Conservation (phyloP, 2,329 filamentous ascomycete species). For the Whalleya microplaca region DNA sequence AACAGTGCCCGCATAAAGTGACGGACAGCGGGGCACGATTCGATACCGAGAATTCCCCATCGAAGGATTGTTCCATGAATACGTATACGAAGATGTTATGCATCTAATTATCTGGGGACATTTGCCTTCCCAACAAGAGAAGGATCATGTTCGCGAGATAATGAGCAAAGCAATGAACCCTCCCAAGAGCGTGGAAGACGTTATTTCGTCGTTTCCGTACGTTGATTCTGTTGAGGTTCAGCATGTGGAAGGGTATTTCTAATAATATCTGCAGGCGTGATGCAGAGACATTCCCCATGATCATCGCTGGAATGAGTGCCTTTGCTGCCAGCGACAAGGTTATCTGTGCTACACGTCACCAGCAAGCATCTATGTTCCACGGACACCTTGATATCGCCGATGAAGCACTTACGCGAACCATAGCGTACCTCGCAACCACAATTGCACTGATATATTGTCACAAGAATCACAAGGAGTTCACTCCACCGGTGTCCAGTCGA, state of each 20-base stretch:
- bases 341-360: conserved; percentile 39
- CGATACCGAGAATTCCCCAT: conserved; percentile 31
- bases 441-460: conserved; percentile 45
- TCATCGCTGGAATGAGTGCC: conserved; percentile 42
- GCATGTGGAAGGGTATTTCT: neutral
- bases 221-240: conserved; percentile 2
- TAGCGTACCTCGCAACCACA: conserved; percentile 40
- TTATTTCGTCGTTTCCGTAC: conserved; percentile 35
- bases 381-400: conserved; percentile 41
- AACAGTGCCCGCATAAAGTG: conserved; percentile 13
- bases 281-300: conserved; percentile 41
- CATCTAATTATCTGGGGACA: conserved; percentile 45
- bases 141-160: conserved; percentile 29
- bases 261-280: conserved; percentile 25
- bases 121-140: conserved; percentile 39
- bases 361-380: conserved; percentile 42
- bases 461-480: conserved; percentile 41
- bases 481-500: conserved; percentile 33
- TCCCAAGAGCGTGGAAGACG: conserved; percentile 27
- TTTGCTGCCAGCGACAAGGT: conserved; percentile 37
- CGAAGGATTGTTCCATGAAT: conserved; percentile 28
- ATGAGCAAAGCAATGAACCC: conserved; percentile 32
- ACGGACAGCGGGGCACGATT: conserved; percentile 30
- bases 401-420: conserved; percentile 40
- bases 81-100: conserved; percentile 34